These are phyloP conservation scores for Aspergillus steynii DNA, from an alignment of 495 filamentous ascomycete genomes.

Conservation along the genomic window DNA sequence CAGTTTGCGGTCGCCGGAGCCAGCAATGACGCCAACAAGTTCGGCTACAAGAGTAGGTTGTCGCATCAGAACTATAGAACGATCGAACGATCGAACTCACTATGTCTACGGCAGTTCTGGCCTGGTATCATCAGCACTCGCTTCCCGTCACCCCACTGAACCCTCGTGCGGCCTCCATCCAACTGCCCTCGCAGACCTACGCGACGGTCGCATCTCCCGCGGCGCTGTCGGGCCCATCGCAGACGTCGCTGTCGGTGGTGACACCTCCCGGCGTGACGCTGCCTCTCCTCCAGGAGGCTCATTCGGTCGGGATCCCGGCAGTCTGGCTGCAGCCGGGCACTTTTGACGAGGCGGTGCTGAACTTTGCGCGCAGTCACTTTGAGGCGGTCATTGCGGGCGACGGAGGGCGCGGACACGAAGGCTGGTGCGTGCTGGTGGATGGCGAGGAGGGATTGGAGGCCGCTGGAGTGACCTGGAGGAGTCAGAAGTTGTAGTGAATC, in stretches of 20 bases:
- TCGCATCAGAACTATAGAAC: background rate
- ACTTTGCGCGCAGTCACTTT: slow-evolving; percentile 65
- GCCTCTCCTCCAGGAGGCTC: slow-evolving; percentile 73
- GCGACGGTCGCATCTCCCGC: slow-evolving; percentile 64
- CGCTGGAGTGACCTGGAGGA: slow-evolving; percentile 55
- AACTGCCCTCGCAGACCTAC: slow-evolving; percentile 53
- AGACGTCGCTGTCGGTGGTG: slow-evolving; percentile 80
- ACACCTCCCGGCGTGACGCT: slow-evolving; percentile 77
- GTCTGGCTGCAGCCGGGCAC: slow-evolving; percentile 94
- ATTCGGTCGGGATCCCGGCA: slow-evolving; percentile 70
- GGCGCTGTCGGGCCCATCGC: slow-evolving; percentile 59
- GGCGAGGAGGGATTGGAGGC: slow-evolving; percentile 69
- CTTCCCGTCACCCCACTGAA: slow-evolving; percentile 84
- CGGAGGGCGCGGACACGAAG: slow-evolving; percentile 67
- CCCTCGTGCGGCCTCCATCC: slow-evolving; percentile 63
- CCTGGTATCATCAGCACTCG: slow-evolving; percentile 79
- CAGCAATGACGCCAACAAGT: slow-evolving; percentile 78
- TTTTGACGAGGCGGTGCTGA: slow-evolving; percentile 71
- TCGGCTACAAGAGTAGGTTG: slow-evolving; percentile 79
- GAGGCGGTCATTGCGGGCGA: slow-evolving; percentile 69
- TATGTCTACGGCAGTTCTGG: slow-evolving; percentile 63
- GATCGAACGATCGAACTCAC: background rate
- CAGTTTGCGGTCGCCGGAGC: slow-evolving; percentile 91
- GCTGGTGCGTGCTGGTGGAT: slow-evolving; percentile 92
- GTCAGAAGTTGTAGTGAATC: slow-evolving; percentile 36